Evolutionary conservation across 2,329 filamentous ascomycete genomes (phyloP), one percentile per base, ranked within the genome.

Genomic region (Fusarium sp.): DNA sequence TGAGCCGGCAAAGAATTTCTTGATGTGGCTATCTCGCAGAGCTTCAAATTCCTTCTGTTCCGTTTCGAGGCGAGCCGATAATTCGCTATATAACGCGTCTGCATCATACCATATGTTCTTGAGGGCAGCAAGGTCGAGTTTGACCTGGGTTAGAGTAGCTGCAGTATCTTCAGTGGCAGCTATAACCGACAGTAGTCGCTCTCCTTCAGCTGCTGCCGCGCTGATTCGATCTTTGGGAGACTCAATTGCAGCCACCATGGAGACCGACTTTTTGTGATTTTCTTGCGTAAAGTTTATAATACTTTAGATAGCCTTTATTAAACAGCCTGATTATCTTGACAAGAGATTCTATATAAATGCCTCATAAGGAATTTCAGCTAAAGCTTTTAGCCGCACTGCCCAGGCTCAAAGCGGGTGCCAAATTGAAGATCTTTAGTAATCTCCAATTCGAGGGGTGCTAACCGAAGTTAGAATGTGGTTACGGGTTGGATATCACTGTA

Each of bases 101-200:
- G 58, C 58, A 36, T 62, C 58, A 44, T 62, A 62, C 35, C 48
- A 62, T 20, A 17, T 9, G 20, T 62, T 62, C 28, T 62, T 62
- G 6, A 62, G 38, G 13, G 58, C 38, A 44, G 58, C 58, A 12
- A 62, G 15, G 38, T 55, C 48, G 18, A 62, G 48, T 55, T 62
- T 55, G 6, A 55, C 48, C 15, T 55, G 58, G 4, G 18, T 28
- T 24, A 62, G 18, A 44, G 36, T 44, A 20, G 48, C 48, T 55
- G 38, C 24, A 24, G 48, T 55, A 55, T 55, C 38, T 20, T 62
- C 58, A 38, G 58, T 62, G 11, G 58, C 48, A 7, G 48, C 13
- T 7, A 62, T 44, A 15, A 44, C 8, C 8, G 58, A 62, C 15
- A 62, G 58, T 8, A 62, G 58, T n/a, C 28, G 48, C 9, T 44